A percentile compares a stretch with the other conserved stretches of the same genome.
phyloP scores from a whole-genome alignment of 176 grass and related monocot species.

The Rhipidocladum racemiflorum region DNA sequence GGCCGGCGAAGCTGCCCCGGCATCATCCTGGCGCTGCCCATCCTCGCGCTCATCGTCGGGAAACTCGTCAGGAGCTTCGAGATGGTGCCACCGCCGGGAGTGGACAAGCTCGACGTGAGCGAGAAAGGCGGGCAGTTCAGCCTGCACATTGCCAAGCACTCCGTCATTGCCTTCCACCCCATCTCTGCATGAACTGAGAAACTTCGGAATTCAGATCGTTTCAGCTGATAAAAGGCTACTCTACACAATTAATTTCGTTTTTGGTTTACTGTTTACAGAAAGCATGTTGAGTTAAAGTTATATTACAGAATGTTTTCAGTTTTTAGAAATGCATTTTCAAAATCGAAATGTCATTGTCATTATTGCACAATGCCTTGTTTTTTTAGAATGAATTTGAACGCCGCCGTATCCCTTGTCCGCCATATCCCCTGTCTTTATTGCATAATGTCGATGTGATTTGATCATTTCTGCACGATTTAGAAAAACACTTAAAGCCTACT shows the following conservation, averaged over 20 bases:
- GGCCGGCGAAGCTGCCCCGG: slow-evolving; percentile 78
- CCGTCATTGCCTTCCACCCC: slow-evolving; percentile 53
- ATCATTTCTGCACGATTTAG: no score
- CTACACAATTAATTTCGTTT: background rate
- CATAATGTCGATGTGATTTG: no score
- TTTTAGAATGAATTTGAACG: no score
- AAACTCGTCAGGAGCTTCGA: slow-evolving; percentile 71
- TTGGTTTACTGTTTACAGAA: background rate
- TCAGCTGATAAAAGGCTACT: background rate
- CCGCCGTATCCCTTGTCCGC: no score
- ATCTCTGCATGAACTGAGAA: background rate
- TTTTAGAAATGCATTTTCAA: background rate
- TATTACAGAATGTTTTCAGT: background rate
- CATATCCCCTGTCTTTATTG: no score
- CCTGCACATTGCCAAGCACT: slow-evolving; percentile 68
- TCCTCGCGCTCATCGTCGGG: slow-evolving; percentile 69
- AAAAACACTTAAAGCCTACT: no score
- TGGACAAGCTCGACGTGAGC: slow-evolving; percentile 43
- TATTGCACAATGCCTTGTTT: no score
- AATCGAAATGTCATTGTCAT: no score
- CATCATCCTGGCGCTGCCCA: slow-evolving; percentile 75
- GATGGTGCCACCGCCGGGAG: slow-evolving; percentile 54
- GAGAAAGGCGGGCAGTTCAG: slow-evolving; percentile 78
- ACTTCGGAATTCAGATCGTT: background rate
- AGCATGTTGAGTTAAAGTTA: background rate